These are phyloP conservation scores for Rhodotorula mucilaginosa DNA, from an alignment of 1,284 basidiomycete species.

Conservation along the genomic window DNA sequence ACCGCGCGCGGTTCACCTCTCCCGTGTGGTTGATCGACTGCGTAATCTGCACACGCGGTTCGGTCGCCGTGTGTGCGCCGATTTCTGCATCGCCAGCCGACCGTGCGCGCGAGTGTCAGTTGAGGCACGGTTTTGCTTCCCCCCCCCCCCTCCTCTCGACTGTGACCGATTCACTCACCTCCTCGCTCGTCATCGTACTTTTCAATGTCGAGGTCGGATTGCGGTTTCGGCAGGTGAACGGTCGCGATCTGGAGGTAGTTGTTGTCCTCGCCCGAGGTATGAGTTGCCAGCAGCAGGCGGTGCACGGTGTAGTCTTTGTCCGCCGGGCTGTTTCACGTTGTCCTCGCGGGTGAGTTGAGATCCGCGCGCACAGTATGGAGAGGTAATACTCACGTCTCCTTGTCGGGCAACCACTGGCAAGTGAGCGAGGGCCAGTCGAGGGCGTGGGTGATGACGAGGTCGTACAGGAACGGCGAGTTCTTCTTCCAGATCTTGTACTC, in stretches of 20 bases:
- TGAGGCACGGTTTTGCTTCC: not conserved
- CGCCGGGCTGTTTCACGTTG: constrained; percentile 58
- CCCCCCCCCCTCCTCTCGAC: not conserved
- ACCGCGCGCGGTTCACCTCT: constrained; percentile 94
- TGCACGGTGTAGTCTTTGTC: constrained; percentile 90
- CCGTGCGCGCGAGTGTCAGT: too few species aligned
- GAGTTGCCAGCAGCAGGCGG: constrained; percentile 91
- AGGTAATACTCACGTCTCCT: constrained; percentile 64
- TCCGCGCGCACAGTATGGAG: not conserved
- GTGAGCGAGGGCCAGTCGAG: constrained; percentile 98
- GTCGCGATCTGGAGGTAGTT: constrained; percentile 96
- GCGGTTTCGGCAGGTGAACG: constrained; percentile 78
- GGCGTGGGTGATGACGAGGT: constrained; percentile 94
- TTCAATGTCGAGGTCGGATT: constrained; percentile 63
- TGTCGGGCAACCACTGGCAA: constrained; percentile 98
- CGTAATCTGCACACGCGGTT: constrained; percentile 79
- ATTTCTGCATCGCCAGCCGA: constrained; percentile 58
- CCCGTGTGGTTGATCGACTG: constrained; percentile 95
- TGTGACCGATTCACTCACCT: constrained; percentile 47
- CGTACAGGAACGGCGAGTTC: constrained; percentile 73
- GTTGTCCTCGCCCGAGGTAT: constrained; percentile 91
- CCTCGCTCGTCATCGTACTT: constrained; percentile 92
- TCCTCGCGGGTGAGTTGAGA: not conserved
- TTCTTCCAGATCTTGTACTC: constrained; percentile 71
- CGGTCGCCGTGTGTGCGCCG: constrained; percentile 76